Base-by-base conservation (phyloP, 805 yeast species). In the Nakazawaea peltata region DNA sequence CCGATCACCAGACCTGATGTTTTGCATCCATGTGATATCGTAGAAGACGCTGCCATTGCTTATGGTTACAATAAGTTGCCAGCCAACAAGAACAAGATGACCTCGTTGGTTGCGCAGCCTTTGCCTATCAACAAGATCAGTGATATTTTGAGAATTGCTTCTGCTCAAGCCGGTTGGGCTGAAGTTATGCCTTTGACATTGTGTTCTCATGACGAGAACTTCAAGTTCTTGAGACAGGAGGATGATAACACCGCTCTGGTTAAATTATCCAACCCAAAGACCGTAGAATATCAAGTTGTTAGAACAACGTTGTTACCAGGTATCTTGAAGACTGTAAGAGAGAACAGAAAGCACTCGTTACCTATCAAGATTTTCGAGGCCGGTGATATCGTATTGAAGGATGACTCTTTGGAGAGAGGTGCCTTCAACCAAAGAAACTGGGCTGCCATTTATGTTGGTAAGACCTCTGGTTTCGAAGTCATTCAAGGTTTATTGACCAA, bases 21-120 rank as follows among this genome's bases (percentile, higher is more conserved):
- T 43, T 69, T 92, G 51, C 99, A 92, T 61, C 94, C 86, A 57
- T 90, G 97, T 70, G 99, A 92, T 62, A 80, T 92, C 46, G 84
- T 92, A 94, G 99, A 92, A 62, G 99, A 92, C 59, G 95, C 90
- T 32, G 98, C 96, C 32, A 81, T 92, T 53, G 94, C 86, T 21
- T 92, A 86, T 55, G 99, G 98, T 39, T 92, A 81, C 69, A 82
- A 88, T 63, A 86, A 84, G 56, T 70, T 92, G 53, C 73, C 71
- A 44, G 85, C 80, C 62, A 77, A 92, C 34, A 73, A 73, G 45
- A 85, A 92, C 52, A 72, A 86, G 45, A 70, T 85, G 22, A 79
- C 79, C 39, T 74, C 95, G 8, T 75, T 81, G 44, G 80, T 85
- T 43, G 95, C 94, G 17, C 70, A 81, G 37, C 87, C 97, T 28